A percentile compares a stretch with the other conserved stretches of the same genome.
These are phyloP conservation scores for Bolboschoenoplectus hybrid DNA, from an alignment of 202 grass and related monocot genomes.

Conservation along the genomic window DNA sequence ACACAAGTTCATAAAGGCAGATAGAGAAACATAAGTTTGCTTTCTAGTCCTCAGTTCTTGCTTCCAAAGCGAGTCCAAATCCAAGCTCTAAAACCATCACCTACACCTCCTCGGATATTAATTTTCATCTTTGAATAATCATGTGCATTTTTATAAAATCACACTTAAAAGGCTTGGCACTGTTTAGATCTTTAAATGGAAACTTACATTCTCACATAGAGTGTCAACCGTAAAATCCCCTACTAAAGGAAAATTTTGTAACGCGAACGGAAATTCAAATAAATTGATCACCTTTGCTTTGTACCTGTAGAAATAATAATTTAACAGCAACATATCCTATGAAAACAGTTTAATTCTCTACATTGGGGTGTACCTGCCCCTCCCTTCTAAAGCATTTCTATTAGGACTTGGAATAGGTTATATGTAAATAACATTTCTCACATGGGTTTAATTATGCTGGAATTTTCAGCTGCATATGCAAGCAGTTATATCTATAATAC, in stretches of 20 bases:
- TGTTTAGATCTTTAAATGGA: background rate
- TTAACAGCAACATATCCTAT: background rate
- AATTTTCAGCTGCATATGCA: conserved; percentile 78
- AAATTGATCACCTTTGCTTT: background rate
- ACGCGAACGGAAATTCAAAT: background rate
- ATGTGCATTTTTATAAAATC: conserved; percentile 10
- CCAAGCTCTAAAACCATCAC: no score
- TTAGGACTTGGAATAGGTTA: background rate
- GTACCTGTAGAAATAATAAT: background rate
- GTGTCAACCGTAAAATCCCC: background rate
- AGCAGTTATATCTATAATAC: conserved; percentile 82
- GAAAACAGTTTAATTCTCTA: background rate
- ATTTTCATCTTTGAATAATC: conserved; percentile 4
- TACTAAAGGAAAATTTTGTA: background rate
- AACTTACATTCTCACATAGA: background rate
- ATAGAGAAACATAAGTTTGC: no score
- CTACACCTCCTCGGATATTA: no score
- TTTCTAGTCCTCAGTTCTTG: no score
- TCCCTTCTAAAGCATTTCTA: background rate
- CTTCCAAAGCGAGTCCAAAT: no score
- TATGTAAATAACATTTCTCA: conserved; percentile 5
- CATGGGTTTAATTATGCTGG: background rate
- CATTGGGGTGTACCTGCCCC: background rate
- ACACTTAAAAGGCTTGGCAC: background rate
- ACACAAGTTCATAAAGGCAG: no score